Conservation (phyloP, 179 eudicot genomes). For the Gypsophila paniculata region DNA sequence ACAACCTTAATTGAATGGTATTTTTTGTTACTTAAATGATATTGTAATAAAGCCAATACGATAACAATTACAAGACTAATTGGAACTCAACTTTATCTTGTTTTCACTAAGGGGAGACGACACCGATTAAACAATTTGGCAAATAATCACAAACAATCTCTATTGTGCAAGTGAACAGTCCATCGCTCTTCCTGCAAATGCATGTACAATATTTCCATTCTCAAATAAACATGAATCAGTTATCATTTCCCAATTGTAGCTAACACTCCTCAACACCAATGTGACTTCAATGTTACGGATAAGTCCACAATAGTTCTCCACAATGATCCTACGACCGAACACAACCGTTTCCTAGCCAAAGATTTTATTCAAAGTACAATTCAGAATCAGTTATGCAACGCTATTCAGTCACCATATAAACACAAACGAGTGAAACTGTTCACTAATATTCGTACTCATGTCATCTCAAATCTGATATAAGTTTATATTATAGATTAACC, state of each 20-base stretch:
- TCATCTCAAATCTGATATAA: too few species aligned
- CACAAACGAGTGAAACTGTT: too few species aligned
- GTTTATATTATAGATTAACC: too few species aligned
- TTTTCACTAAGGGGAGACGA: background rate
- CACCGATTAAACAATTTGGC: background rate
- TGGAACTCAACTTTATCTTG: background rate
- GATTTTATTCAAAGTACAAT: background rate
- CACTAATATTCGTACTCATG: too few species aligned
- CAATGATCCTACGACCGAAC: background rate
- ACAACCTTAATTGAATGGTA: background rate
- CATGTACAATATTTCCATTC: background rate
- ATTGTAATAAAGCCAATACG: background rate
- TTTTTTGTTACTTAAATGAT: background rate
- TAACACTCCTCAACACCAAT: background rate
- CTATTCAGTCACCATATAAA: too few species aligned
- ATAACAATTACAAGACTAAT: background rate
- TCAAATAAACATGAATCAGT: background rate
- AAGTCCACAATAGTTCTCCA: background rate
- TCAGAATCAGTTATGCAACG: background rate
- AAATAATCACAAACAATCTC: background rate
- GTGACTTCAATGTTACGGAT: background rate
- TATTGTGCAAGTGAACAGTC: background rate
- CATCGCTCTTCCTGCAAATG: background rate
- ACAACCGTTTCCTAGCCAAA: background rate
- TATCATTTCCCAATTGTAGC: background rate